A percentile compares a stretch with the other conserved stretches of the same genome.
phyloP scores from a whole-genome alignment of 192 early-diverging fungal genomes.

The Coemansia sp. region DNA sequence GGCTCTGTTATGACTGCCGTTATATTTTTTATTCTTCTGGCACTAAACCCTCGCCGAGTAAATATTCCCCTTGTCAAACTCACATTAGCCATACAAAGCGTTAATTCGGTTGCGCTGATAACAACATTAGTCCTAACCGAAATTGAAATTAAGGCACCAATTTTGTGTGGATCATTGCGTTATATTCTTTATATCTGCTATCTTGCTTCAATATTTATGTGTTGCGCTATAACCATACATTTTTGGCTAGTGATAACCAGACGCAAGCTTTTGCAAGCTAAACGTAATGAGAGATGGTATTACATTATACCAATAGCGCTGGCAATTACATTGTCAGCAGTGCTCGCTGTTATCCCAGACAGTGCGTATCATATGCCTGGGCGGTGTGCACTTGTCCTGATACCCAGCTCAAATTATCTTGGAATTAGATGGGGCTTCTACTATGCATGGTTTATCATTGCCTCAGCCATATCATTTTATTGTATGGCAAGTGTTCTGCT shows the following conservation, averaged over 20 bases:
- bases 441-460: conserved; percentile 51
- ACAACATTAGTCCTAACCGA: conserved; percentile 31
- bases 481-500: conserved; percentile 47
- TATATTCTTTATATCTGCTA: conserved; percentile 49
- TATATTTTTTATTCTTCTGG: conserved; percentile 34
- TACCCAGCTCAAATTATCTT: conserved; percentile 28
- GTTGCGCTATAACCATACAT: conserved; percentile 40
- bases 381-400: conserved; percentile 19
- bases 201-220: conserved; percentile 52
- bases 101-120: conserved; percentile 39
- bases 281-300: conserved; percentile 52
- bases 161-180: conserved; percentile 38
- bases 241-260: conserved; percentile 51
- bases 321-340: conserved; percentile 29
- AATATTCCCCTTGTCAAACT: conserved; percentile 50
- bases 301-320: conserved; percentile 39
- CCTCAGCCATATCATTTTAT: conserved; percentile 33
- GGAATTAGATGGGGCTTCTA: conserved; percentile 47
- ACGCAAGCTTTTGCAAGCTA: conserved; percentile 36
- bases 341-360: conserved; percentile 35
- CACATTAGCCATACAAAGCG: conserved; percentile 44
- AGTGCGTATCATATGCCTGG: conserved; percentile 25
- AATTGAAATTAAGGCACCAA: conserved; percentile 15
- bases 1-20: conserved; percentile 29
- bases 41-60: conserved; percentile 32